Evolutionary conservation across 805 yeast genomes (phyloP), one percentile per base, ranked within the genome.

Genomic region (Suhomyces xylopsoci): DNA sequence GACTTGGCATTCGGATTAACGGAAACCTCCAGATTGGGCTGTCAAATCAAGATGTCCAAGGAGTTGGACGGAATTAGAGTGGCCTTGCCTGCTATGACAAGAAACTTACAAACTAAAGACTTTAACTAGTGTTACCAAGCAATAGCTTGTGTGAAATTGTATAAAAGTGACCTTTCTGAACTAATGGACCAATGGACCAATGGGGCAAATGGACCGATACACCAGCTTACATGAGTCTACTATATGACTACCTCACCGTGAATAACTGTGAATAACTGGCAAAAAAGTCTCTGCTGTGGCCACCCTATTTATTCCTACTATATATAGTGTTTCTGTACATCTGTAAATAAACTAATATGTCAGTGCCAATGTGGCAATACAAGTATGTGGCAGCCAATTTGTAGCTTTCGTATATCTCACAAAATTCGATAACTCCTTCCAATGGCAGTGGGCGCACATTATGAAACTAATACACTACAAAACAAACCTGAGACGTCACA

Each of bases 1-100:
- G 99, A 94, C 71, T 79, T 94, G 65, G 99, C 99, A 0, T 94
- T 94, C 66, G 99, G 99, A 0, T 80, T 94, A 45, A 94, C 98
- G 4, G 99, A 94, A 67, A 94, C 99, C 7, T 90, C 97, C 22
- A 82, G 99, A 67, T 77, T 94, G 60, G 99, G 98, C 0, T 94
- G 99, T 70, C 97, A 93, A 73, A 86, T 94, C 40, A 79, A 79
- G 53, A 90, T 94, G 97, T 73, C 86, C 28, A 91, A 90, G 67
- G 96, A 89, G 47, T 74, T 94, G 52, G 97, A 94, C 67, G 99
- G 99, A 0, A 73, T 94, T 36, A 81, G 98, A 62, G 96, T 94
- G 4, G 98, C 98, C 0, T 78, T 94, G 57, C 99, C 99, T 17
- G 93, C 97, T 14, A 90, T 94, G 97, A 94, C 99, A 7, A 80